Conservation (phyloP, 805 yeast species). For the Candida tammaniensis region DNA sequence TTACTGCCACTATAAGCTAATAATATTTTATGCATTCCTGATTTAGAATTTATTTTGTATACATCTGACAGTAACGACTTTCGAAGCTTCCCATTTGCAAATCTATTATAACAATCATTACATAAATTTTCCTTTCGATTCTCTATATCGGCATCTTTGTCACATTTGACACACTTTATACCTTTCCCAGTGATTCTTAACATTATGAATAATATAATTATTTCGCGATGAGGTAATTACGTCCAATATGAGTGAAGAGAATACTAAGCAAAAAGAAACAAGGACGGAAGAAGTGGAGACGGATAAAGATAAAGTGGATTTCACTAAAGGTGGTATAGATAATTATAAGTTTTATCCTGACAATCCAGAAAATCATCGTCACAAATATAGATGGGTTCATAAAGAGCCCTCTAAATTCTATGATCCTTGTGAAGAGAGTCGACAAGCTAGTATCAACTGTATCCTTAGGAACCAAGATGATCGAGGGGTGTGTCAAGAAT, state of each 20-base stretch:
- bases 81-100: constrained; percentile 76
- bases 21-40: constrained; percentile 44
- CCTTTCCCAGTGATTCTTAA: background rate
- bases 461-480: constrained; percentile 73
- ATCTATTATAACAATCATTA: constrained; percentile 63
- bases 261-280: background rate
- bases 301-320: constrained; percentile 47
- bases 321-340: constrained; percentile 48
- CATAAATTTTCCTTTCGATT: constrained; percentile 70
- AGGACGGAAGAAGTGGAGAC: constrained; percentile 23
- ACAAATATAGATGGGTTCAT: constrained; percentile 63
- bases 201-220: background rate
- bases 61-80: constrained; percentile 71
- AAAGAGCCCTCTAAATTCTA: constrained; percentile 83
- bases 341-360: constrained; percentile 80
- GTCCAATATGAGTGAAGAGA: background rate
- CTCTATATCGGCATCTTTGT: constrained; percentile 36
- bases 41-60: constrained; percentile 55
- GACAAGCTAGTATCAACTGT: constrained; percentile 84
- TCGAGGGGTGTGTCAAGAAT: constrained; percentile 64
- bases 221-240: constrained; percentile 8
- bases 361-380: constrained; percentile 70
- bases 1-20: constrained; percentile 66
- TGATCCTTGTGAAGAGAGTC: constrained; percentile 90
- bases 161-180: constrained; percentile 46